Percentiles rank a stretch among this genome's conserved stretches.
phyloP scores from a whole-genome alignment of 495 filamentous ascomycete genomes.

The Penicillium soppii region DNA sequence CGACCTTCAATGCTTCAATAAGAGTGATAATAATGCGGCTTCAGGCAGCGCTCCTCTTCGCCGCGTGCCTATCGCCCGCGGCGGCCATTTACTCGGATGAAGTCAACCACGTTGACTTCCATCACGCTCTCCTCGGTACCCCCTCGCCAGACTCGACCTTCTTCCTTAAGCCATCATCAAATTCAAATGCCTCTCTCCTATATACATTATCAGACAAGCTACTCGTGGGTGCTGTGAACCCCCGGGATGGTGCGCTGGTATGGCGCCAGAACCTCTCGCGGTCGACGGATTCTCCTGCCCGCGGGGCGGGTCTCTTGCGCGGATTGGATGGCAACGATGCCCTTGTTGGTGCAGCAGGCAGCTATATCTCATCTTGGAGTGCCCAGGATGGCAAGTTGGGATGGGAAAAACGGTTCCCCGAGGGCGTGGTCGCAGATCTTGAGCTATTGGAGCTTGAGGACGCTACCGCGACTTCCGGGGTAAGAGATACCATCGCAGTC shows the following conservation, averaged over 20 bases:
- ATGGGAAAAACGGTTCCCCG: conserved; percentile 63
- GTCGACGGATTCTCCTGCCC: conserved; percentile 28
- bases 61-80: conserved; percentile 40
- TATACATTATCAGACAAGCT: conserved; percentile 85
- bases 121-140: conserved; percentile 81
- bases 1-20: conserved; percentile 35
- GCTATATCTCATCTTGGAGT: conserved; percentile 76
- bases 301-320: conserved; percentile 56
- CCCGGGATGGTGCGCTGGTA: conserved; percentile 75
- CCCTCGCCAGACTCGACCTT: conserved; percentile 83
- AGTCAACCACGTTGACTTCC: conserved; percentile 89
- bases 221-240: conserved; percentile 85
- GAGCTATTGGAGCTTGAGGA: conserved; percentile 76
- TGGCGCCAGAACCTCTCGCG: conserved; percentile 77
- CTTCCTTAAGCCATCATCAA: conserved; percentile 81
- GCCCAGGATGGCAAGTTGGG: conserved; percentile 73
- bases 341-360: conserved; percentile 67
- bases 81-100: conserved; percentile 84
- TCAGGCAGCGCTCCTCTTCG: conserved; percentile 42
- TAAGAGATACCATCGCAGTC: conserved; percentile 72
- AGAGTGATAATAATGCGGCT: conserved; percentile 42
- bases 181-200: conserved; percentile 82
- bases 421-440: conserved; percentile 67
- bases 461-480: conserved; percentile 36
- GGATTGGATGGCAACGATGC: conserved; percentile 71